Conservation (phyloP, 306 rosid genomes). For the apple (Malus domestica) region ASM211411v1 NC_041803.1:54239001-54239500, state of each 20-base stretch:
- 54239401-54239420: neutral
- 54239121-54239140: too few relatives aligned
- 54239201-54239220: neutral
- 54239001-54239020: too few relatives aligned
- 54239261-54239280: too few relatives aligned
- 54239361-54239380: neutral
- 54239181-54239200: too few relatives aligned
- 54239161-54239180: too few relatives aligned
- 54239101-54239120: too few relatives aligned
- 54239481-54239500: conserved; percentile 87
- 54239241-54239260: neutral
- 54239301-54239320: neutral
- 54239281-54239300: too few relatives aligned
- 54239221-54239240: neutral
- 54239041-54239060: too few relatives aligned
- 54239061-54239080: too few relatives aligned
- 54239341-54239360: neutral
- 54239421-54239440: conserved; percentile 35
- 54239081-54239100: too few relatives aligned
- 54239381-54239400: neutral
- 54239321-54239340: neutral
- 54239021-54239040: too few relatives aligned
- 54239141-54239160: too few relatives aligned
- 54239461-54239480: conserved; percentile 74
- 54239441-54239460: conserved; percentile 64